Evolutionary conservation across 2,329 filamentous ascomycete species (phyloP), one percentile per base, ranked within the genome.

Genomic region (Pseudogymnoascus sp.): DNA sequence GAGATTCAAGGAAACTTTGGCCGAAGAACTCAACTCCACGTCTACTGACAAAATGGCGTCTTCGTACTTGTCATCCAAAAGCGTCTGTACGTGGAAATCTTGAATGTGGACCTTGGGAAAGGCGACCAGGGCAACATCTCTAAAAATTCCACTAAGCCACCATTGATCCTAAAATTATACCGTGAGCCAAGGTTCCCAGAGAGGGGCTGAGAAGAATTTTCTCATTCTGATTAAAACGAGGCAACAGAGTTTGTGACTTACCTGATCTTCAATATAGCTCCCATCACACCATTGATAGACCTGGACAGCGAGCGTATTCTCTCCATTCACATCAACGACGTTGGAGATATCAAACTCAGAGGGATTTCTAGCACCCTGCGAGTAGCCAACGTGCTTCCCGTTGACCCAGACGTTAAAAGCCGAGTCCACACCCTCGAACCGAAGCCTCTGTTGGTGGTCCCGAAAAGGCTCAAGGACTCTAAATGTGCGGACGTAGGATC

Each of bases 391-490:
- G 63, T 80, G 74, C 59, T 77, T 74, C 0, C 81, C 81, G 66
- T 86, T 85, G 2, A 86, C 71, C 77, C 78, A 85, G 5, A 85
- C 73, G 69, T 84, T 81, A 65, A 81, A 85, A 0, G 82, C 78
- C 63, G 80, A 80, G 64, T 85, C 83, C 1, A 85, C 83, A 1
- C 83, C 83, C 63, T 85, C 83, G 62, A 84, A 85, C 25, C 83
- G 73, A 8, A 85, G 70, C 23, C 82, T 75, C 35, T 83, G 71
- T 61, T 83, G 79, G 21, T 74, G 70, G 28, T 66, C 63, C 41
- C 74, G 68, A 63, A 77, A 75, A n/a, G 73, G 69, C 31, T 72
- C 64, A 2, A 79, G 80, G 7, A 83, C 71, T 2, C 69, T 70
- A 69, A 85, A 83, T 31, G 72, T 75, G 14, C 75, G 77, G 21